Conservation (phyloP, 495 filamentous ascomycete species). For the Elaphomyces granulatus region DNA sequence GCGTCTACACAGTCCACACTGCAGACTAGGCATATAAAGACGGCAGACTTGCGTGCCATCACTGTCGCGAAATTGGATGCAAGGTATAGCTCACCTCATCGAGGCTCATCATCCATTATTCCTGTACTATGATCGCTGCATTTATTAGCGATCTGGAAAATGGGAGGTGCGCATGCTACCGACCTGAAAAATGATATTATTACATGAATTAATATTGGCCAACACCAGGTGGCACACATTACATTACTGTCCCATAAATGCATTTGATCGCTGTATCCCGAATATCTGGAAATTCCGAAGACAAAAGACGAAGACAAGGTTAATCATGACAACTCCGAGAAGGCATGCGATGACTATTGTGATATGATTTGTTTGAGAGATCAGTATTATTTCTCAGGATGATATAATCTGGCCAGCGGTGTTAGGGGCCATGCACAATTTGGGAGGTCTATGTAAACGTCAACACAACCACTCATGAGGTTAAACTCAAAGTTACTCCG, state of each 20-base stretch:
- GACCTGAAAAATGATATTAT: neutral
- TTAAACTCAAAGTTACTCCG: too few species aligned
- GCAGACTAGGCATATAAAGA: too few species aligned
- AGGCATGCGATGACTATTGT: neutral
- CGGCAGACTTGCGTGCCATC: neutral
- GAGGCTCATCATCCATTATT: too few species aligned
- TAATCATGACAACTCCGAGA: neutral
- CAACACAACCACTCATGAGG: too few species aligned
- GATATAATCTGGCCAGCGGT: too few species aligned
- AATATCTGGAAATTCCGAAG: neutral
- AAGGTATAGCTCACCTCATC: neutral
- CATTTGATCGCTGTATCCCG: neutral
- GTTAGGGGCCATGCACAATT: too few species aligned
- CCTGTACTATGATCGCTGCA: too few species aligned
- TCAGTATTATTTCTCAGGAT: too few species aligned
- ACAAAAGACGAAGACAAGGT: neutral
- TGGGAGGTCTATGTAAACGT: too few species aligned
- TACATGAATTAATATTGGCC: neutral
- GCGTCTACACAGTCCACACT: too few species aligned
- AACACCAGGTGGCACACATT: neutral
- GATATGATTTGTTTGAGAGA: slow-evolving; percentile 2
- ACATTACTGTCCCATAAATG: neutral
- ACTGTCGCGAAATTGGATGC: neutral
- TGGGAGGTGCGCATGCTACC: neutral
- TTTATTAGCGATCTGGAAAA: neutral